These are phyloP conservation scores for Pythium pyrilobum DNA, from an alignment of 352 stramenopile genomes.

Conservation along the genomic window DNA sequence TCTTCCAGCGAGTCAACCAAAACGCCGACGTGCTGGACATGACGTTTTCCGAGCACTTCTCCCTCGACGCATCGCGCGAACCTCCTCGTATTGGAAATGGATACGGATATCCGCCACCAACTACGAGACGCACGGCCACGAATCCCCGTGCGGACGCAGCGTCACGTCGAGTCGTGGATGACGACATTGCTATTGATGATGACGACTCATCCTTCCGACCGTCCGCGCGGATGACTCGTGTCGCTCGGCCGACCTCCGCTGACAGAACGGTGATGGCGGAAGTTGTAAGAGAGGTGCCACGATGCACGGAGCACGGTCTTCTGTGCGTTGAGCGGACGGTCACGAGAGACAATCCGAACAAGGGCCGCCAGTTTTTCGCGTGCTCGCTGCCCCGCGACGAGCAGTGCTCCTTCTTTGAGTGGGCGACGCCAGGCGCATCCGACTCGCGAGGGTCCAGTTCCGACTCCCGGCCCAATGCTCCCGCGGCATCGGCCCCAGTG, in stretches of 20 bases:
- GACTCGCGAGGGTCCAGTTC: neutral
- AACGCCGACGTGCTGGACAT: constrained; percentile 87
- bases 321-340: constrained; percentile 51
- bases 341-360: constrained; percentile 77
- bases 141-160: neutral
- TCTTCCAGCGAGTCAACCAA: constrained; percentile 63
- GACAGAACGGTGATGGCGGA: neutral
- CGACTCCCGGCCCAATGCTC: constrained; percentile 26
- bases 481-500: neutral
- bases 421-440: constrained; percentile 33
- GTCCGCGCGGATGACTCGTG: neutral
- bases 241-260: neutral
- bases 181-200: constrained; percentile 18
- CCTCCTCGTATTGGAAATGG: constrained; percentile 23
- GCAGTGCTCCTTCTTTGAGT: constrained; percentile 92
- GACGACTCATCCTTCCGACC: neutral
- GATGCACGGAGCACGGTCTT: constrained; percentile 46
- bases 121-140: neutral
- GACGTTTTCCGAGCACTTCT: constrained; percentile 90
- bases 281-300: constrained; percentile 16
- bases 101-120: neutral
- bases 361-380: constrained; percentile 89
- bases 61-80: neutral
- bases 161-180: neutral
- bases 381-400: constrained; percentile 82